A percentile compares a stretch with the other conserved stretches of the same genome.
phyloP scores from a whole-genome alignment of 345 rosid species.

The Cardamine occulta region DNA sequence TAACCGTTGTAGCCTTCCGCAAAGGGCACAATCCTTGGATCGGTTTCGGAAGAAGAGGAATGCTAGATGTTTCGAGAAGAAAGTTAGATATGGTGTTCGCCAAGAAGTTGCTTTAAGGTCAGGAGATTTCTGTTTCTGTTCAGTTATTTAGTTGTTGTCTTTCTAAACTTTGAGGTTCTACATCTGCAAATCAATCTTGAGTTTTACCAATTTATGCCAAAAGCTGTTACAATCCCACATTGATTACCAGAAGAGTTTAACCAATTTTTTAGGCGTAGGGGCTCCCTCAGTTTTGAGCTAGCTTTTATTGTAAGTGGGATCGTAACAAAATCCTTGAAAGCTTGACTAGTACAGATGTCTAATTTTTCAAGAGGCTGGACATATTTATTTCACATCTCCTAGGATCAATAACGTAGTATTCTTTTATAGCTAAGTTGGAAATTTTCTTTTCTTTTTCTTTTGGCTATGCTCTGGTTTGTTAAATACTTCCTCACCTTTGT shows the following conservation, averaged over 20 bases:
- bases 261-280: constrained; percentile 16
- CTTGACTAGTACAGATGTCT: constrained; percentile 10
- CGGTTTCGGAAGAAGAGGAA: constrained; percentile 94
- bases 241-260: not conserved
- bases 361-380: constrained; percentile 6
- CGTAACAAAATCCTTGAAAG: not conserved
- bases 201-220: not conserved
- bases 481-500: not conserved
- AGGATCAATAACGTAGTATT: not conserved
- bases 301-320: not conserved
- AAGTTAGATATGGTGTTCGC: constrained; percentile 93
- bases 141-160: not conserved
- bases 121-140: constrained; percentile 2
- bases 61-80: constrained; percentile 91
- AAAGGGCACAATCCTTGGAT: constrained; percentile 80
- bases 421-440: constrained; percentile 18
- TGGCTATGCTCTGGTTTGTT: not conserved
- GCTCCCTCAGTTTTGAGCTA: not conserved
- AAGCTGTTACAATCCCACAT: constrained; percentile 2
- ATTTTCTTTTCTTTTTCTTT: not conserved
- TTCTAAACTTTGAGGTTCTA: not conserved
- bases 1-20: constrained; percentile 70
- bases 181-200: constrained; percentile 10
- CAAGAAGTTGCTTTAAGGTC: constrained; percentile 98
- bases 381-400: constrained; percentile 18